Evolutionary conservation across 306 rosid genomes (phyloP).

Genomic region (Rosa lucieae): DNA sequence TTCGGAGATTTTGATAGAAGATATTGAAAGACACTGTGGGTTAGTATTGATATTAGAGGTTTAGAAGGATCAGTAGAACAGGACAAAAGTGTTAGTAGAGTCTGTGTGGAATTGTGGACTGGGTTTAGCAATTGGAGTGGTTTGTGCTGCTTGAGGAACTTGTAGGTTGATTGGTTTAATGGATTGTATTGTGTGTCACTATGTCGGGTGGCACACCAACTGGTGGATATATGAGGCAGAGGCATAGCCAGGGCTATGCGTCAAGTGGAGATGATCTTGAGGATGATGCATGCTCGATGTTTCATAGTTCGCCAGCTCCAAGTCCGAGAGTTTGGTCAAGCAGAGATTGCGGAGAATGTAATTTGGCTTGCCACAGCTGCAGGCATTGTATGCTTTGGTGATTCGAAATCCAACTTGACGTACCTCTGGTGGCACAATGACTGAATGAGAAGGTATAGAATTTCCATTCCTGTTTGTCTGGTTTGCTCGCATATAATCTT

Average conservation of each 20-base stretch:
- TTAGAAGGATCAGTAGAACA: not conserved
- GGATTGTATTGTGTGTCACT: constrained; percentile 15
- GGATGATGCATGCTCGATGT: constrained; percentile 89
- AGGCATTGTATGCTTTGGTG: constrained; percentile 82
- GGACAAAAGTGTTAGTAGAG: not conserved
- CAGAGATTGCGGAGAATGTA: constrained; percentile 54
- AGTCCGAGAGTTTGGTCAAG: constrained; percentile 53
- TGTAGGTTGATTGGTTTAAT: constrained; percentile 19
- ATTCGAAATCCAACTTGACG: constrained; percentile 71
- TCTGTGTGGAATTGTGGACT: constrained; percentile 16
- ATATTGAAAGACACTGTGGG: constrained; percentile 25
- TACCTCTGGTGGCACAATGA: constrained; percentile 70
- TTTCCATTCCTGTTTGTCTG: too few relatives aligned
- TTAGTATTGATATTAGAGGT: constrained; percentile 21
- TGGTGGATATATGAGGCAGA: constrained; percentile 87
- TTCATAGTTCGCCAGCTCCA: constrained; percentile 37
- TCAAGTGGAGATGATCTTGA: constrained; percentile 97
- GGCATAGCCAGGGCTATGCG: constrained; percentile 90
- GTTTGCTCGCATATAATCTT: not conserved
- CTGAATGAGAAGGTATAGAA: constrained; percentile 69
- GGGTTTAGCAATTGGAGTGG: constrained; percentile 13
- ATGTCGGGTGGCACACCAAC: constrained; percentile 94
- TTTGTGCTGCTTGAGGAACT: too few relatives aligned
- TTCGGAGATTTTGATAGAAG: constrained; percentile 8
- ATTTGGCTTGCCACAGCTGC: constrained; percentile 68